These are phyloP conservation scores for Corylus heterophylla DNA, from an alignment of 306 rosid genomes.

Conservation along the genomic window DNA sequence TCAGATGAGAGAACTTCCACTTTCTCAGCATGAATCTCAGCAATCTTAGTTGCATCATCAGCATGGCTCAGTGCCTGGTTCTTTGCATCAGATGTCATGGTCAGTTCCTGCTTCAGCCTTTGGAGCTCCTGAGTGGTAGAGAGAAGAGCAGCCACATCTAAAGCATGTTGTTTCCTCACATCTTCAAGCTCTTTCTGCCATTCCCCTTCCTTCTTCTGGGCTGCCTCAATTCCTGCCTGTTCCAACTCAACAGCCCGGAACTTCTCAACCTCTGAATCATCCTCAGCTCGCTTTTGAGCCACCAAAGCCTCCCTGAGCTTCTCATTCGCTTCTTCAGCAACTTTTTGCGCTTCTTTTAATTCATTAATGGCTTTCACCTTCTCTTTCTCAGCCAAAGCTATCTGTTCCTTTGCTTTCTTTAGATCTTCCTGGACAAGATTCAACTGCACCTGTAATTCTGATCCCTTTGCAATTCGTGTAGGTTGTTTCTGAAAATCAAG, in stretches of 20 bases:
- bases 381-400: conserved; percentile 68
- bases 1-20: conserved; percentile 76
- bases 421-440: conserved; percentile 78
- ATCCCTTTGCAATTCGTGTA: conserved; percentile 61
- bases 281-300: conserved; percentile 89
- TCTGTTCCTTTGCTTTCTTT: conserved; percentile 82
- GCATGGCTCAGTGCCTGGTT: conserved; percentile 93
- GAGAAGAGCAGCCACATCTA: conserved; percentile 79
- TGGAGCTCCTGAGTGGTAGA: conserved; percentile 87
- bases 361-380: conserved; percentile 65
- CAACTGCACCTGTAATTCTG: conserved; percentile 70
- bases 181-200: conserved; percentile 82
- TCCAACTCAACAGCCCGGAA: conserved; percentile 93
- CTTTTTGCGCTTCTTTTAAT: conserved; percentile 77
- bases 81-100: conserved; percentile 85
- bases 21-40: conserved; percentile 81
- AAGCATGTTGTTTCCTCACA: conserved; percentile 81
- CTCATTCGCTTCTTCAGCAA: conserved; percentile 79
- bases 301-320: conserved; percentile 82
- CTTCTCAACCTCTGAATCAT: conserved; percentile 89
- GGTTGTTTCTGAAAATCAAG: conserved; percentile 57
- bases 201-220: conserved; percentile 81
- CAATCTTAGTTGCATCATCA: conserved; percentile 87
- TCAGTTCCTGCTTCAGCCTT: conserved; percentile 70
- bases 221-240: conserved; percentile 89